Evolutionary conservation across 2,329 filamentous ascomycete genomes (phyloP), one percentile per base, ranked within the genome.

Genomic region (Xylariaceae sp.): DNA sequence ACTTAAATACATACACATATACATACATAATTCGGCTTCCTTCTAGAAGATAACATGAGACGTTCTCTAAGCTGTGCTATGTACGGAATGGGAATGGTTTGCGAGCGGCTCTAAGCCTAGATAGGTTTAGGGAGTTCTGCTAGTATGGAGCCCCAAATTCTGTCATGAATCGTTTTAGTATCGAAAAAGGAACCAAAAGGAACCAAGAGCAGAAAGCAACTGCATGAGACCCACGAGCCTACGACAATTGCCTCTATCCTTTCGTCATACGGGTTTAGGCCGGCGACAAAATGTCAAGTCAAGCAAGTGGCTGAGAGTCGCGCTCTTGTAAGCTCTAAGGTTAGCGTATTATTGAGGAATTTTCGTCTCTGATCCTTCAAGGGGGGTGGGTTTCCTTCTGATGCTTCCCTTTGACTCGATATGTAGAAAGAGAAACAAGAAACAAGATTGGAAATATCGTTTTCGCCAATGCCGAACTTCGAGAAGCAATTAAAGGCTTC

Each of bases 1-100:
- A n/a, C n/a, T n/a, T n/a, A n/a, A n/a, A n/a, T n/a, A n/a, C n/a
- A n/a, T n/a, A n/a, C n/a, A n/a, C n/a, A n/a, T n/a, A n/a, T n/a
- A n/a, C n/a, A n/a, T n/a, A n/a, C n/a, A n/a, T n/a, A n/a, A n/a
- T 36, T n/a, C 19, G 19, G 33, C 23, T 36, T 26, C 31, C 49
- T 60, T 60, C 58, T 60, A 60, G 58, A 60, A 60, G 50, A 23
- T 17, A 45, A 45, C 11, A 33, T 53, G 53, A 53, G 58, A 57
- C 58, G 26, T 57, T 57, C 53, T 57, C 19, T 40, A 47, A 48
- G 26, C 37, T 31, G 31, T 50, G 40, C 44, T 49, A 60, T 17
- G n/a, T 19, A 40, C 37, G 19, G 6, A 40, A 23, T 40, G 17
- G 37, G 37, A 40, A 36, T 40, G 19, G 37, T 40, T 23, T 40